Conservation (phyloP, 306 rosid genomes). For the Quercus dentata region DNA sequence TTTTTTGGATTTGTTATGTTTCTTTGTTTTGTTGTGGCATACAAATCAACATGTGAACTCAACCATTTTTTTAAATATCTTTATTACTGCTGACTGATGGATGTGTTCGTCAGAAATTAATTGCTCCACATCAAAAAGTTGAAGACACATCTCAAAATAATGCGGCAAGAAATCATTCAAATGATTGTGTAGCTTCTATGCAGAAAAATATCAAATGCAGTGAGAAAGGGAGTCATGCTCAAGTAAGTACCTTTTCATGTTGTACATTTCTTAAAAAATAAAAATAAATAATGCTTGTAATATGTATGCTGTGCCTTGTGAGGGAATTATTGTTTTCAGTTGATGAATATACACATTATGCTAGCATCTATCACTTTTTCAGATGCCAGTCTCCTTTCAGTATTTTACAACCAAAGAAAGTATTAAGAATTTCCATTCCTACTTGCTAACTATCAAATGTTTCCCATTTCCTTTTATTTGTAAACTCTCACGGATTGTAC, state of each 20-base stretch:
- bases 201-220: conserved; percentile 38
- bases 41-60: background rate
- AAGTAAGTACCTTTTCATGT: conserved; percentile 37
- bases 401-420: background rate
- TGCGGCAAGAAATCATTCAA: conserved; percentile 42
- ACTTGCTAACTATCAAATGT: background rate
- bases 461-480: background rate
- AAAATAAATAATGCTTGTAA: background rate
- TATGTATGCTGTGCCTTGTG: background rate
- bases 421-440: background rate
- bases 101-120: conserved; percentile 17
- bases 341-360: background rate
- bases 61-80: background rate
- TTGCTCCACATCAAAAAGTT: conserved; percentile 24
- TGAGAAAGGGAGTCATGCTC: conserved; percentile 51
- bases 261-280: background rate
- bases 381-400: background rate
- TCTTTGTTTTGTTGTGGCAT: conserved; percentile 5
- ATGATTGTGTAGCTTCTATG: conserved; percentile 39
- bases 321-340: background rate
- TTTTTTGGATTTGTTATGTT: background rate
- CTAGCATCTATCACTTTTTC: background rate
- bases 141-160: conserved; percentile 41
- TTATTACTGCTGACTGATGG: conserved; percentile 26
- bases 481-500: background rate